Evolutionary conservation across 176 grass and related monocot genomes (phyloP), one percentile per base, ranked within the genome.

Genomic region (Hordeum vulgare): DNA sequence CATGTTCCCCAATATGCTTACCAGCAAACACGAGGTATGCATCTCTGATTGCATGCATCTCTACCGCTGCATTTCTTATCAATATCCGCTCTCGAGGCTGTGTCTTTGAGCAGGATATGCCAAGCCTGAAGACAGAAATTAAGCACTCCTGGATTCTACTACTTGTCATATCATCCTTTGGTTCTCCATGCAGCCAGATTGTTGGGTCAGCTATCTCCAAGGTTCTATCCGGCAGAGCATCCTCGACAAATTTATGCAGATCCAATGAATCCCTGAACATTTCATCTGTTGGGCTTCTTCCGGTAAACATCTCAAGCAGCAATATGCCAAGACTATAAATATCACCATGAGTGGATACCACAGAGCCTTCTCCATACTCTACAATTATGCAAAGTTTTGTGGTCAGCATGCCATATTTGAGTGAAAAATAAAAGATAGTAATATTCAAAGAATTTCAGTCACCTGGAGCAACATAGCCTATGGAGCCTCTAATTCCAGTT

Each of bases 381-480:
- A 14, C 40, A 72, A 5, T 72, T 72, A 56, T 56, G 53, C 53
- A 72, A 72, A 71, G 25, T 47, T 5, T 24, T 28, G 14, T 72
- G 69, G 13, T 72, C 6, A 72, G 69, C 23, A 44, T 71, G 69
- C 23, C 14, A 72, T 67, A 67, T 67, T 67, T 21, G 18, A 9
- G 65, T 28, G 66, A 49, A 73, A 49, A 73, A 0, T 49, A 49
- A 20, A 49, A 49, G 14, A 73, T n/a, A 29, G 2, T n/a, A 29
- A 18, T 40, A 68, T 12, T 3, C 42, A 14, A 36, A 20, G 4
- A 47, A 9, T 49, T 73, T 10, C 14, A 73, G 40, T 73, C 12
- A 73, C 70, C 70, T 73, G 70, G 70, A 73, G 70, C 70, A 47
- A 73, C 41, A 49, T 73, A 73, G 70, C 70, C 70, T 73, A 73